A percentile compares a stretch with the other conserved stretches of the same genome.
Conservation (phyloP, 2,329 filamentous ascomycete species). For the Penicillium sp. region DNA sequence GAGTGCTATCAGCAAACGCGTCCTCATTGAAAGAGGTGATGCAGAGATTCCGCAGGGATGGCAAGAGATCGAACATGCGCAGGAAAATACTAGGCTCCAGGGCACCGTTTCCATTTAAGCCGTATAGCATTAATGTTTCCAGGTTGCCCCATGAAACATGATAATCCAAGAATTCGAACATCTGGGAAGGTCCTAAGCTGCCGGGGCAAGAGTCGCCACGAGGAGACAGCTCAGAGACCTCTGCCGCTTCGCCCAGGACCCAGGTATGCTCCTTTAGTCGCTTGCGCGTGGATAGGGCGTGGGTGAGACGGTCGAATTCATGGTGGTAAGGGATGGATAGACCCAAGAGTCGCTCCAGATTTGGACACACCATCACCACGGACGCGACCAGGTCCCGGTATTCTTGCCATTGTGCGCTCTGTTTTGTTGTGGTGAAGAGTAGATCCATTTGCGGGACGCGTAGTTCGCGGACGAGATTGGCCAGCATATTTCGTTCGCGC, state of each 20-base stretch:
- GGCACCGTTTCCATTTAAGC: constrained; percentile 46
- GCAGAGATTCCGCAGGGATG: constrained; percentile 57
- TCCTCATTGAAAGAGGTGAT: constrained; percentile 58
- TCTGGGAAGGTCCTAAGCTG: constrained; percentile 55
- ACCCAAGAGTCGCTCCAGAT: constrained; percentile 59
- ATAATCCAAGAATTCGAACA: constrained; percentile 57
- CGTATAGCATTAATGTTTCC: constrained; percentile 59
- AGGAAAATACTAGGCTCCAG: constrained; percentile 61
- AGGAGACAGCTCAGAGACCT: constrained; percentile 43
- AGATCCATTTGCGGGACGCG: constrained; percentile 56
- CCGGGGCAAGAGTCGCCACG: constrained; percentile 42
- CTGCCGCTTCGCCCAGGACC: constrained; percentile 55
- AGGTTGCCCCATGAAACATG: constrained; percentile 57
- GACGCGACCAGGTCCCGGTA: constrained; percentile 59
- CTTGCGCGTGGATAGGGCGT: constrained; percentile 59
- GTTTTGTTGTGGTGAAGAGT: constrained; percentile 44
- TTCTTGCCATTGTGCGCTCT: constrained; percentile 49
- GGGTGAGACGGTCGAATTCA: constrained; percentile 58
- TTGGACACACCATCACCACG: constrained; percentile 63
- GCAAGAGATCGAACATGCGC: constrained; percentile 57
- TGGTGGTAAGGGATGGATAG: constrained; percentile 59
- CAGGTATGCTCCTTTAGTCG: constrained; percentile 61
- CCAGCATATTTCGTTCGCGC: constrained; percentile 55
- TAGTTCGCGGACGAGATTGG: constrained; percentile 58
- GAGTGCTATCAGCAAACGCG: constrained; percentile 60